Evolutionary conservation across 805 yeast species (phyloP), one percentile per base, ranked within the genome.

Genomic region (Ogataea corticis): DNA sequence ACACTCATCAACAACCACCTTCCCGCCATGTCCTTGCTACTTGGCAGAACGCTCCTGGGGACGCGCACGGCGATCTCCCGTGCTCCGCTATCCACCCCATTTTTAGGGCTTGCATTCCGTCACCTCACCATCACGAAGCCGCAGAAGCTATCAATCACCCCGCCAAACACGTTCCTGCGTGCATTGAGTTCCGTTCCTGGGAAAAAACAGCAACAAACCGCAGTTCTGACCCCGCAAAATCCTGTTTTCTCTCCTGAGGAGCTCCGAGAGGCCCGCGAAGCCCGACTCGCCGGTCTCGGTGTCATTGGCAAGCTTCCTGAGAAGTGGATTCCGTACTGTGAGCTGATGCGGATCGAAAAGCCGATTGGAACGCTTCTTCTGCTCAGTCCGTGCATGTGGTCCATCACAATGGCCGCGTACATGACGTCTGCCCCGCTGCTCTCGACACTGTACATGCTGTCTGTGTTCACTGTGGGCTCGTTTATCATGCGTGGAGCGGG

Each of bases 401-500:
- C 96, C 10, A 85, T 94, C 44, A 74, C 92, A 0, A 85, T 91
- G 83, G 97, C 97, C 0, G 92, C 95, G 0, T 85, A 76, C 52
- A 72, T 80, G 54, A 66, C 82, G 2, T 67, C 81, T 2, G 96
- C 97, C 0, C 83, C 96, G 0, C 43, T 89, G 1, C 49, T 77
- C 0, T 75, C 81, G 1, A 83, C 92, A 0, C 48, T 75, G 0
- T 77, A 75, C 58, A 87, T 83, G 59, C 62, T 88, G 28, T 75
- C 79, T 0, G 68, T 90, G 12, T 94, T 90, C 62, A 82, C 92
- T 4, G 71, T 85, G 3, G 99, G 99, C 12, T 79, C 97, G 0
- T 58, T 91, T 32, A 74, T 92, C 14, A 94, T 95, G 96, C 78
- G 99, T 65, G 97, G 98, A 21, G 97, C 97, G 1, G 99, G 99